phyloP scores from a whole-genome alignment of 1,139 yeast species.

The Debaryomycetaceae sp. region DNA sequence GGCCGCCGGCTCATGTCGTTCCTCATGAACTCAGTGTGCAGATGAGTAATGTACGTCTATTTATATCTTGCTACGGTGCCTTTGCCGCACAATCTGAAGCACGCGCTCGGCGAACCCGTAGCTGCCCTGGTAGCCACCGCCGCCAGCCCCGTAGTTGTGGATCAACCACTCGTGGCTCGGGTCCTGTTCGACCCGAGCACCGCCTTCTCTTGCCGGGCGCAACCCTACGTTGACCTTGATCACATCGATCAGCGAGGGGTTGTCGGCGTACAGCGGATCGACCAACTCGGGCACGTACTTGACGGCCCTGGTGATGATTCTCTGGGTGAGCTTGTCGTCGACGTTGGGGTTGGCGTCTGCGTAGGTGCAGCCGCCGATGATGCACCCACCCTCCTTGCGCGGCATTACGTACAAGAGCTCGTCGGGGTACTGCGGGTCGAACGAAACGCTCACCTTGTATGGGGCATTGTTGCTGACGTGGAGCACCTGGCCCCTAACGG shows the following conservation, averaged over 20 bases:
- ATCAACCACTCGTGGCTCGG: slow-evolving; percentile 29
- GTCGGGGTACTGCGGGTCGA: slow-evolving; percentile 22
- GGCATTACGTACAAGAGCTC: slow-evolving; percentile 49
- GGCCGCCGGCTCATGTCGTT: no score
- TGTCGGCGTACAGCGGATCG: slow-evolving; percentile 26
- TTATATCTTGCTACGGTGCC: no score
- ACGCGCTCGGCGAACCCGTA: slow-evolving; percentile 34
- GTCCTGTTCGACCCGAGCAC: slow-evolving; percentile 40
- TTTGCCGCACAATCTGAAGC: slow-evolving; percentile 15
- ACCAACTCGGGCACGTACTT: slow-evolving; percentile 39
- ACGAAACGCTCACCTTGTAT: slow-evolving; percentile 25
- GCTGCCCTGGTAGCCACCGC: slow-evolving; percentile 52
- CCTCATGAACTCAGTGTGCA: no score
- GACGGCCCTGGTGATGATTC: slow-evolving; percentile 38
- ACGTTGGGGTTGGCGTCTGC: slow-evolving; percentile 20
- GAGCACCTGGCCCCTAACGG: slow-evolving; percentile 37
- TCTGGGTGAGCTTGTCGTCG: slow-evolving; percentile 31
- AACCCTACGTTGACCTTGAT: slow-evolving; percentile 42
- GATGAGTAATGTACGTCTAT: no score
- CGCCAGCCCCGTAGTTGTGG: slow-evolving; percentile 52
- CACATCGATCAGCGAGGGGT: slow-evolving; percentile 34
- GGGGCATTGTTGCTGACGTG: slow-evolving; percentile 33
- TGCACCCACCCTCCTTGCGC: slow-evolving; percentile 50
- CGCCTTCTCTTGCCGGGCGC: slow-evolving; percentile 44
- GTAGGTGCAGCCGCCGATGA: slow-evolving; percentile 48